Evolutionary conservation across 2,329 filamentous ascomycete genomes (phyloP), one percentile per base, ranked within the genome.

Genomic region (Cercospora sp.): DNA sequence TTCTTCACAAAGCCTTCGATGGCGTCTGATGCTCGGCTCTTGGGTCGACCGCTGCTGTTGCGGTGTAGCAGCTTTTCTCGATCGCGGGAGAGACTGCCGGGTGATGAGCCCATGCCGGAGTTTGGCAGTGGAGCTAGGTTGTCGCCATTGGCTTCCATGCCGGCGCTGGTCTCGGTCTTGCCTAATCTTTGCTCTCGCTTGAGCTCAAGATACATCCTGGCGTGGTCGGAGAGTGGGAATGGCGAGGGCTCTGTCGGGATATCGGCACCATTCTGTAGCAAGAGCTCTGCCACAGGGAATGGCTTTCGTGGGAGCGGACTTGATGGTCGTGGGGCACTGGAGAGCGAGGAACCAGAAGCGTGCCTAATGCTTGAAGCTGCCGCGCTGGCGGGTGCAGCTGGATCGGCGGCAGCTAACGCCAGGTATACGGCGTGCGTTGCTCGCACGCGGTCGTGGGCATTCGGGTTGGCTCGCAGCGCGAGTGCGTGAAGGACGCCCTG

Each of bases 261-360:
- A 70, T 97, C 91, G 3, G 94, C 94, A 16, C 95, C 95, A 76
- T 99, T 98, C 75, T 98, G 96, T 13, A 96, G 84, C 13, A 99
- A 85, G 67, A 99, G 82, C 79, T 99, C 95, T 13, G 95, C 95
- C 51, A 98, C 85, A 0, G 95, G 90, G 77, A 99, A 99, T 0
- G 94, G 73, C 74, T 83, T 83, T 39, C 82, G 76, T 13, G 70
- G 67, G 28, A 66, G 42, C n/a, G 72, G 72, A 55, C 67, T 70
- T 5, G 66, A 70, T n/a, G 79, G 20, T 81, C 77, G 1, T 84
- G 69, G 82, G 13, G 73, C 73, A 57, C 65, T 72, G 28, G 73
- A 64, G 26, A 66, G 70, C 30, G 66, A 70, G 26, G 65, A 70
- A 36, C 67, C 70, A 66, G 77, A 62, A 75, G 69, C 66, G 7